Evolutionary conservation across 345 rosid species (phyloP), one percentile per base, ranked within the genome.

Genomic region (Dipteronia sinensis): DNA sequence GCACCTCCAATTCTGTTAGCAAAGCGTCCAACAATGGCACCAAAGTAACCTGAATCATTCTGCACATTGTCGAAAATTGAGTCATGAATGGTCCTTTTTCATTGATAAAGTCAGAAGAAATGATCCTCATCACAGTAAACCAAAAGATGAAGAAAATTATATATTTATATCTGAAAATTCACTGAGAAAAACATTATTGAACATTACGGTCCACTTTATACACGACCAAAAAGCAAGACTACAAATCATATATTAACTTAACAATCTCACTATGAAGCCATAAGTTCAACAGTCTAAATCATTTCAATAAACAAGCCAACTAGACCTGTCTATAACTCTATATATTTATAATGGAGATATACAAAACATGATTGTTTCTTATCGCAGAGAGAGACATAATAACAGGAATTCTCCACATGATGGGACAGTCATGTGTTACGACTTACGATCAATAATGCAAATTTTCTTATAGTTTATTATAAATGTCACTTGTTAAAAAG

Each of bases 1-100:
- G 98, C 95, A 2, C 90, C 86, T 62, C 83, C 87, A 29, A 94
- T 92, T 86, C 98, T 83, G 70, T 96, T 94, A 10, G 95, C 98
- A 49, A 94, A 88, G 25, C 98, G 88, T 34, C 99, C 99, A 69
- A 94, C 92, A 6, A 91, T 86, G 38, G 97, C 84, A 31, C 97
- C 99, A 27, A 96, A 81, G 79, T 83, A 86, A 2, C 90, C 67
- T 27, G 86, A 75, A 80, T 88, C 94, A 12, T 88, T 91, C 98
- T 96, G 86, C 72, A 80, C 17, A 59, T 59, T 59, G 64, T 34
- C 38, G 6, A 34, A 4, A 34, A 34, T 34, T 34, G 38, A 4
- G 38, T 46, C 49, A 46, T 46, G 13, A 46, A 66, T 8, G 69
- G 23, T 73, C 17, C 10, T 2, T 65, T 65, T 49, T 51, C 40